phyloP scores from a whole-genome alignment of 2,329 filamentous ascomycete species.

The Talaromyces sp. region DNA sequence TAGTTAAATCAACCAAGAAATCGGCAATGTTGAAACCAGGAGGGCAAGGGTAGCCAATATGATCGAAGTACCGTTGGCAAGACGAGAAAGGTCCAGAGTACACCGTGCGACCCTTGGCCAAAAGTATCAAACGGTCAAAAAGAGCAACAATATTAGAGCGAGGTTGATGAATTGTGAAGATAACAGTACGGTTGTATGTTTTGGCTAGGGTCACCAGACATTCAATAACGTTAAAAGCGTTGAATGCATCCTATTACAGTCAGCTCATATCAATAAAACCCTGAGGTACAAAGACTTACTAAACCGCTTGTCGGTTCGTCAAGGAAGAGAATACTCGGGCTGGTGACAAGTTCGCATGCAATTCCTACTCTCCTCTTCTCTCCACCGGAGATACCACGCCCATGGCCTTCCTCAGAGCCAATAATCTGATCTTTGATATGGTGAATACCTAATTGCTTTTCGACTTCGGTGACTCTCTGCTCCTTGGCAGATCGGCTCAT shows the following conservation, averaged over 20 bases:
- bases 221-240: slow-evolving; percentile 97
- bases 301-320: slow-evolving; percentile 96
- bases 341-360: slow-evolving; percentile 95
- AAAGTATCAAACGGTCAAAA: slow-evolving; percentile 87
- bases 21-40: slow-evolving; percentile 98
- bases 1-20: slow-evolving; percentile 93
- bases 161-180: slow-evolving; percentile 98
- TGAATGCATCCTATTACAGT: slow-evolving; percentile 70
- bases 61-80: slow-evolving; percentile 90
- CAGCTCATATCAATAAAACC: slow-evolving; percentile 7
- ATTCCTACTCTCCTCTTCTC: slow-evolving; percentile 96
- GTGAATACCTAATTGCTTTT: slow-evolving; percentile 90
- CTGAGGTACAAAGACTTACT: slow-evolving; percentile 23
- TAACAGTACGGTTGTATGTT: slow-evolving; percentile 92
- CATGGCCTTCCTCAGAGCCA: slow-evolving; percentile 89
- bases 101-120: slow-evolving; percentile 84
- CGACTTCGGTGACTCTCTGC: slow-evolving; percentile 85
- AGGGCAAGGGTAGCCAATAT: slow-evolving; percentile 86
- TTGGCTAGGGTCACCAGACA: slow-evolving; percentile 92
- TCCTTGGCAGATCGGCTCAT: slow-evolving; percentile 89
- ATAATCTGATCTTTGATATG: slow-evolving; percentile 94
- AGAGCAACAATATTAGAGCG: slow-evolving; percentile 97
- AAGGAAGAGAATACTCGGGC: slow-evolving; percentile 92
- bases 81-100: slow-evolving; percentile 87
- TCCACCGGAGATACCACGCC: slow-evolving; percentile 92